These are phyloP conservation scores for Sporisorium sorghi DNA, from an alignment of 1,284 basidiomycete genomes.

Conservation along the genomic window DNA sequence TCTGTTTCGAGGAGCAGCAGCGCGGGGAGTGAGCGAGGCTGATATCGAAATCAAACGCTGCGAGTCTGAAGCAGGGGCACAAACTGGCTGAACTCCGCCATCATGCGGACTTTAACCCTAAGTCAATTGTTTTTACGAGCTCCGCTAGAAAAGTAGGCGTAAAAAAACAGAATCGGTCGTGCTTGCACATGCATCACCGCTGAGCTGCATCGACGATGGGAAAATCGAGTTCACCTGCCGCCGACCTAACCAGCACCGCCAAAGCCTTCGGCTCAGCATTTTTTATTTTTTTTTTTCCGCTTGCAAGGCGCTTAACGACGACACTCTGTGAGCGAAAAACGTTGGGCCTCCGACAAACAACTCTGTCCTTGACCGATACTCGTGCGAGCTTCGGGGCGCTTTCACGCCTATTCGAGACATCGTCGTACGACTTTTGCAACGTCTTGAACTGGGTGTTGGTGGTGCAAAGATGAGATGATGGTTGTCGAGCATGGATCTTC, in stretches of 20 bases:
- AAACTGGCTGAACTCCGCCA: no score
- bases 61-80: no score
- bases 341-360: constrained; percentile 1
- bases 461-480: background rate
- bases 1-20: no score
- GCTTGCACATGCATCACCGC: background rate
- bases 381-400: background rate
- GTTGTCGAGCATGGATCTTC: background rate
- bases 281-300: background rate
- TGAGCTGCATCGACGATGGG: background rate
- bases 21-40: no score
- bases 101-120: no score
- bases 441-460: no score
- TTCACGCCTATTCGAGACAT: background rate
- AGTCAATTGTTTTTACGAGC: background rate
- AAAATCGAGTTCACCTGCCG: no score
- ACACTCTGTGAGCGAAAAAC: background rate
- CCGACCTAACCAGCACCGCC: no score
- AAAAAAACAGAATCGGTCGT: no score
- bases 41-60: no score
- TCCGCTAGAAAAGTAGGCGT: background rate
- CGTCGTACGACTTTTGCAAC: background rate
- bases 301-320: constrained; percentile 1
- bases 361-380: background rate
- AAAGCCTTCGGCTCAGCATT: background rate